A percentile compares a stretch with the other conserved stretches of the same genome.
Evolutionary conservation across 495 filamentous ascomycete genomes (phyloP).

Genomic region (Tuber calosporum): DNA sequence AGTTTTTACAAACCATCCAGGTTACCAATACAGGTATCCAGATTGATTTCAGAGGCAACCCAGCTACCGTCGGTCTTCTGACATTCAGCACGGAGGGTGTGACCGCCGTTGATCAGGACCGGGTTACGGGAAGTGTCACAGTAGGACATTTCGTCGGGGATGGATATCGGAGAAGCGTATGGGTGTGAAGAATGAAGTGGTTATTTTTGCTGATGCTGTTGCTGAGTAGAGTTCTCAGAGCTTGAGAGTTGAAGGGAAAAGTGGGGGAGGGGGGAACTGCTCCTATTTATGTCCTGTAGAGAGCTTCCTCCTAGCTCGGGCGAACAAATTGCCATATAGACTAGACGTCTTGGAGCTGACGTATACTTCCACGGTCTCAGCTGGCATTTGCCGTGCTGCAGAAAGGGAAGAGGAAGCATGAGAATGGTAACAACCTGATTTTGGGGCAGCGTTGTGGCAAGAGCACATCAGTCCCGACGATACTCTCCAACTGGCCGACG

Average conservation of each 20-base stretch:
- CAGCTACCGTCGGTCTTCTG: conserved; percentile 6
- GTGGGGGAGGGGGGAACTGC: not conserved
- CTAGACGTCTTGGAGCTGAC: not conserved
- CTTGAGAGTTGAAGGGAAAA: not conserved
- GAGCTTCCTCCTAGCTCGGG: not conserved
- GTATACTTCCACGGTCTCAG: not conserved
- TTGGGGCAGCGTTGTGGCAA: not conserved
- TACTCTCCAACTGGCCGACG: not conserved
- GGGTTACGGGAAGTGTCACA: not conserved
- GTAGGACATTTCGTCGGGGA: not conserved
- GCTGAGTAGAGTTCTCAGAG: not conserved
- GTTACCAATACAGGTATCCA: conserved; percentile 29
- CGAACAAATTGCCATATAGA: not conserved
- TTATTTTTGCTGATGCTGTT: not conserved
- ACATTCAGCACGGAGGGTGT: conserved; percentile 17
- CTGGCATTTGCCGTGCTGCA: not conserved
- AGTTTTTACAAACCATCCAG: conserved; percentile 24
- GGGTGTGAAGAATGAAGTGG: not conserved
- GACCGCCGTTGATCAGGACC: conserved; percentile 12
- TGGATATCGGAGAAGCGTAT: not conserved
- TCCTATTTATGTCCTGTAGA: not conserved
- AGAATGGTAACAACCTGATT: not conserved
- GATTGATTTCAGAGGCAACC: conserved; percentile 12
- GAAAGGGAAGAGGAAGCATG: not conserved
- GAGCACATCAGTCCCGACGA: not conserved